Evolutionary conservation across 495 filamentous ascomycete genomes (phyloP).

Genomic region (Tuber aestivum): DNA sequence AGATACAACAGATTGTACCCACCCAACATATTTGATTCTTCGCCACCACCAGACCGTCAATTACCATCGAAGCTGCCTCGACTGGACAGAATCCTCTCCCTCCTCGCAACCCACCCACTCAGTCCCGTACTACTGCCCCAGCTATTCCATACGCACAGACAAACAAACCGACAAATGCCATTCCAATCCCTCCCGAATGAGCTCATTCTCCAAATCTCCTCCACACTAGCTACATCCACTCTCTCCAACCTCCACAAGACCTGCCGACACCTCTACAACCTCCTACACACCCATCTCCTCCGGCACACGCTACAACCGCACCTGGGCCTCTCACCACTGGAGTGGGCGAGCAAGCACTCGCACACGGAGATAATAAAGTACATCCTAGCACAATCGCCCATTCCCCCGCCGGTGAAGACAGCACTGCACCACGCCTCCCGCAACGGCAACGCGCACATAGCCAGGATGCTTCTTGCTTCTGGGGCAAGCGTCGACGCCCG

Average conservation of each 20-base stretch:
- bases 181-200: neutral
- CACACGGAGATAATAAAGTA: neutral
- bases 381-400: neutral
- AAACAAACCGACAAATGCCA: neutral
- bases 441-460: neutral
- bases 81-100: neutral
- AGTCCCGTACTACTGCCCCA: neutral
- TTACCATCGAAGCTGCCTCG: neutral
- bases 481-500: neutral
- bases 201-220: neutral
- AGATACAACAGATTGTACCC: neutral
- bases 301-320: neutral
- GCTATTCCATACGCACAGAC: neutral
- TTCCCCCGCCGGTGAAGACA: neutral
- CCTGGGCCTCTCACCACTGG: neutral
- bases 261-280: constrained; percentile 8
- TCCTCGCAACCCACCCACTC: neutral
- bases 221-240: neutral
- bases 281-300: neutral
- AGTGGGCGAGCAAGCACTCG: neutral
- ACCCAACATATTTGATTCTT: neutral
- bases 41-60: neutral
- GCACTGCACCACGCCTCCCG: neutral
- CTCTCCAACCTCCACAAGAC: constrained; percentile 7
- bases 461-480: neutral